Percentiles rank a stretch among this genome's conserved stretches.
These are phyloP conservation scores for Colletotrichum destructivum DNA, from an alignment of 2,329 filamentous ascomycete species.

Conservation along the genomic window DNA sequence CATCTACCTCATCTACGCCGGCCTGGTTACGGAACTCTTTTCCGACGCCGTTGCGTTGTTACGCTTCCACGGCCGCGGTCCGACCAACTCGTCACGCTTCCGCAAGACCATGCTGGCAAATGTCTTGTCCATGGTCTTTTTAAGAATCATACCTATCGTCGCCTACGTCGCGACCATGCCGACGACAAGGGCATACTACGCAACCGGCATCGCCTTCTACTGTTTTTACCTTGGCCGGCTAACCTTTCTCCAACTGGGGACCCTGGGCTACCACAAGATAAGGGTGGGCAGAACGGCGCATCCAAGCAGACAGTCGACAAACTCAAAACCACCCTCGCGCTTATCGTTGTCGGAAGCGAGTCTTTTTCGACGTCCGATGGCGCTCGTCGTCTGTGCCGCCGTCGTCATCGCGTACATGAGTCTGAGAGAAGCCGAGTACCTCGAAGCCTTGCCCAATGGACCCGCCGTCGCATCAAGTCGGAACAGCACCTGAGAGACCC, in stretches of 20 bases:
- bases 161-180: background rate
- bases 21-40: slow-evolving; percentile 39
- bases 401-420: background rate
- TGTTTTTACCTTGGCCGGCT: slow-evolving; percentile 10
- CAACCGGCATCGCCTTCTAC: background rate
- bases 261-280: background rate
- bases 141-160: slow-evolving; percentile 16
- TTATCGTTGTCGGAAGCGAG: too few species aligned
- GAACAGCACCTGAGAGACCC: background rate
- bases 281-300: background rate
- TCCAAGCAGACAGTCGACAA: background rate
- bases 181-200: background rate
- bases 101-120: slow-evolving; percentile 10
- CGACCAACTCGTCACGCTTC: background rate
- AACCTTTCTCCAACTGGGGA: slow-evolving; percentile 22
- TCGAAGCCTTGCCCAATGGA: background rate
- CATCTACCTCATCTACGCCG: slow-evolving; percentile 37
- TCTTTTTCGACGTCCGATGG: slow-evolving; percentile 12
- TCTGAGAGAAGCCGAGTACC: background rate
- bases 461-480: background rate
- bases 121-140: background rate
- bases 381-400: background rate
- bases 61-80: slow-evolving; percentile 18
- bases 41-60: slow-evolving; percentile 30
- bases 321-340: background rate